Base-by-base conservation (phyloP, 1,284 basidiomycete species). In the Moesziomyces antarcticus region DNA sequence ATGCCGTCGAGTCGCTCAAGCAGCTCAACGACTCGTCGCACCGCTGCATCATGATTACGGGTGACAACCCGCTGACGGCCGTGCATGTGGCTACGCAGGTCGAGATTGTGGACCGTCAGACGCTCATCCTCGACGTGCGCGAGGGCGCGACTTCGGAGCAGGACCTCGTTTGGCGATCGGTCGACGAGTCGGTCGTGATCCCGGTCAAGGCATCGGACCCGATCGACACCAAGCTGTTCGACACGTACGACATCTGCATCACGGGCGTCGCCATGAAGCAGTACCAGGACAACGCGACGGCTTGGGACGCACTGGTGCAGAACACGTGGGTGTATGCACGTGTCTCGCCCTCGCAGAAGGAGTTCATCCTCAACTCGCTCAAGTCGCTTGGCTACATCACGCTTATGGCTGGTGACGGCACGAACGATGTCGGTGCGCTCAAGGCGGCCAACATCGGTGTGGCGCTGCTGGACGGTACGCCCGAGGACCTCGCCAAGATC, bases 41-140 rank as follows among this genome's bases (percentile, higher is more conserved):
- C 69, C 77, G 82, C 33, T 80, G 82, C 53, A 80, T 84, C 61
- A 84, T 84, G 82, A 84, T 84, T 46, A 84, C 82, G 7, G 82
- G 82, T n/a, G 82, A 84, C 77, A 82, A 83, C 60, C 81, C 82
- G 30, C 54, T 84, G 33, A 84, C 82, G 22, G 82, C 81, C 3
- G 73, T 82, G 18, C 82, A 83, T 49, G 78, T 84, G 7, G 82
- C 82, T 9, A 69, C 61, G 22, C 79, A 84, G 58, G 82, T 84
- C 40, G 82, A 84, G 56, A 84, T 84, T 42, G 81, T 84, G 5
- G 75, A 80, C 53, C 75, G 82, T 14, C 77, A 81, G n/a, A 77
- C 78, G 5, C 63, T 84, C 14, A 82, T 84, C 45, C 48, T 84
- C 21, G 82, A 84, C 52, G 42, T 71, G 21, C 63, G 69, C 16